Conservation (phyloP, 2,329 filamentous ascomycete species). For the Cladosporium halotolerans region DNA sequence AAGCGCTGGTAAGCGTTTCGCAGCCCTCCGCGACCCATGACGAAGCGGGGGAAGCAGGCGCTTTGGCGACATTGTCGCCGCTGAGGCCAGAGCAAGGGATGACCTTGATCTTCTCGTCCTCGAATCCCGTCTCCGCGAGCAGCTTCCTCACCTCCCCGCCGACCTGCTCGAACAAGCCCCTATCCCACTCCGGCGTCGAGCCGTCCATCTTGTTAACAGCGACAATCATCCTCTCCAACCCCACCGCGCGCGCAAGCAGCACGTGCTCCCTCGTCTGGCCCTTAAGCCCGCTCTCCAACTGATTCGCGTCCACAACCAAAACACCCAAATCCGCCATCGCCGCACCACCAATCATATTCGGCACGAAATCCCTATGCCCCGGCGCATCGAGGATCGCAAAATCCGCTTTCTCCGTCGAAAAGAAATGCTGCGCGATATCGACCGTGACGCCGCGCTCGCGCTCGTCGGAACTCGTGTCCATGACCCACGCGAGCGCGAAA, state of each 20-base stretch:
- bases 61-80: slow-evolving; percentile 74
- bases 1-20: slow-evolving; percentile 70
- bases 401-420: slow-evolving; percentile 76
- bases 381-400: slow-evolving; percentile 96
- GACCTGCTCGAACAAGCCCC: slow-evolving; percentile 79
- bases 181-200: slow-evolving; percentile 62
- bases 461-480: slow-evolving; percentile 89
- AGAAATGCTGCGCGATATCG: slow-evolving; percentile 90
- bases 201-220: slow-evolving; percentile 94
- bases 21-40: slow-evolving; percentile 65
- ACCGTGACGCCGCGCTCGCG: slow-evolving; percentile 87
- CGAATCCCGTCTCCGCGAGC: slow-evolving; percentile 74
- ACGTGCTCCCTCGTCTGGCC: slow-evolving; percentile 95
- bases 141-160: slow-evolving; percentile 77
- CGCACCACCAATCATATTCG: slow-evolving; percentile 97
- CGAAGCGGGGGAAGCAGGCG: slow-evolving; percentile 43
- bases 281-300: slow-evolving; percentile 87
- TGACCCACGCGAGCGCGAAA: slow-evolving; percentile 93
- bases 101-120: slow-evolving; percentile 72
- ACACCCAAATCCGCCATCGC: slow-evolving; percentile 95
- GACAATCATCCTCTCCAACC: slow-evolving; percentile 79
- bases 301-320: slow-evolving; percentile 87
- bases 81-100: slow-evolving; percentile 84
- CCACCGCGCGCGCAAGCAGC: slow-evolving; percentile 80
- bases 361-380: slow-evolving; percentile 91